phyloP scores from a whole-genome alignment of 345 rosid genomes.

The Citrus hindsii region DNA sequence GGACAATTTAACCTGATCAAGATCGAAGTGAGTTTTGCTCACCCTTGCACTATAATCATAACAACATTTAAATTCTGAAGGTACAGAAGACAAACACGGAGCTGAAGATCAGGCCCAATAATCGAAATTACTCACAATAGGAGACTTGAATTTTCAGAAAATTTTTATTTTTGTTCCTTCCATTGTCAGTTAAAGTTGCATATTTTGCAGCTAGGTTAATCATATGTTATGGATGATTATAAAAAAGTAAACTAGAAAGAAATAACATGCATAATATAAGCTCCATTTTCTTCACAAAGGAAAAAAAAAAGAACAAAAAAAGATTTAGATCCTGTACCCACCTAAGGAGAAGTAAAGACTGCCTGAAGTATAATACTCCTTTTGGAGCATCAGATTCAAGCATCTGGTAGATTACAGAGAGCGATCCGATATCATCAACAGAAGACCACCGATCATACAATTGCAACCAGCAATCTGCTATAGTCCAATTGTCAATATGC shows the following conservation, averaged over 20 bases:
- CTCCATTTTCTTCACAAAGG: background rate
- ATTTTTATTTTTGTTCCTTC: background rate
- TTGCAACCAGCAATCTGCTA: conserved; percentile 99
- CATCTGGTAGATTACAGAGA: conserved; percentile 98
- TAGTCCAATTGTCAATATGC: conserved; percentile 88
- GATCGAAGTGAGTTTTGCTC: background rate
- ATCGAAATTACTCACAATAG: background rate
- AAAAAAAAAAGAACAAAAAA: background rate
- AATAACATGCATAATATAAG: background rate
- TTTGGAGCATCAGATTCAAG: conserved; percentile 92
- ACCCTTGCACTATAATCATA: background rate
- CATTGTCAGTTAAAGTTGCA: background rate
- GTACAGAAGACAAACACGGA: background rate
- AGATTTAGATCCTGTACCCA: conserved; percentile 12
- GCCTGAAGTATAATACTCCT: conserved; percentile 91
- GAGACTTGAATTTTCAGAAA: background rate
- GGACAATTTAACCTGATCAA: conserved; percentile 85
- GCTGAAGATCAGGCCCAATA: background rate
- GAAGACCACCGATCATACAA: conserved; percentile 93
- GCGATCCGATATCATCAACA: conserved; percentile 96
- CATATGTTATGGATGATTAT: background rate
- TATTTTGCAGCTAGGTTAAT: background rate
- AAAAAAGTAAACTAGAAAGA: background rate
- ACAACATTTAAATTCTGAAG: conserved; percentile 6
- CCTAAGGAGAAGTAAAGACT: conserved; percentile 95